Base-by-base conservation (phyloP, 306 rosid genomes). In the Pueraria montana region DNA sequence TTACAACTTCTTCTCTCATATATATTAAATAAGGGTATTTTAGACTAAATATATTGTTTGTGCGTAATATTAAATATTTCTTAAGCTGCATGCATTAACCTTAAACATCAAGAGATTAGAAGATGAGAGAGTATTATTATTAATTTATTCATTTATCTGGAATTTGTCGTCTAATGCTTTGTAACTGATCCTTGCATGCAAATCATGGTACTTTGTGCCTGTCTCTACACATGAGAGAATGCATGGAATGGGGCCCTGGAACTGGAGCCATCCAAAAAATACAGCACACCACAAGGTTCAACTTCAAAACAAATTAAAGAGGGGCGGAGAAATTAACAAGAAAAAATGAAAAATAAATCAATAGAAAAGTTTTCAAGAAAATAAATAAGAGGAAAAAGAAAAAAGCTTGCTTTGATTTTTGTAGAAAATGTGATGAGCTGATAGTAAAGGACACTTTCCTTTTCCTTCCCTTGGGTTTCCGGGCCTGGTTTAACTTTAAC, bases 241-340 rank as follows among this genome's bases (percentile, higher is more conserved):
- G 84, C 81, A 84, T 55, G 84, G 56, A 74, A 32, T 76, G 78
- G 82, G 76, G 53, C 79, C 80, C 63, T 2, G 27, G 17, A 59
- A 23, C 62, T 65, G 84, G 59, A 66, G 16, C 32, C 72, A 12
- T 78, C 68, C 61, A 24, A 27, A 67, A 77, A 27, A 17, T 56
- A 32, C 63, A 32, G 52, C 75, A 12, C 69, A 11, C 26, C 7
- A 21, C 27, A 49, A 62, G 55, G 23, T 48, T 46, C 55, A 56
- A 58, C 1, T 59, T 59, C 30, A 52, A 50, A 61, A 6, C 66
- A 26, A 45, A 83, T 34, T 16, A 11, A 55, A 68, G 18, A 56
- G 13, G 14, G 76, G 2, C 4, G 23, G 14, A 20, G 1, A 34
- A 34, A 32, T 7, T 23, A 48, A 48, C 36, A 59, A 18, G 38